Conservation (phyloP, 2,329 filamentous ascomycete species). For the Trichoderma sp. region DNA sequence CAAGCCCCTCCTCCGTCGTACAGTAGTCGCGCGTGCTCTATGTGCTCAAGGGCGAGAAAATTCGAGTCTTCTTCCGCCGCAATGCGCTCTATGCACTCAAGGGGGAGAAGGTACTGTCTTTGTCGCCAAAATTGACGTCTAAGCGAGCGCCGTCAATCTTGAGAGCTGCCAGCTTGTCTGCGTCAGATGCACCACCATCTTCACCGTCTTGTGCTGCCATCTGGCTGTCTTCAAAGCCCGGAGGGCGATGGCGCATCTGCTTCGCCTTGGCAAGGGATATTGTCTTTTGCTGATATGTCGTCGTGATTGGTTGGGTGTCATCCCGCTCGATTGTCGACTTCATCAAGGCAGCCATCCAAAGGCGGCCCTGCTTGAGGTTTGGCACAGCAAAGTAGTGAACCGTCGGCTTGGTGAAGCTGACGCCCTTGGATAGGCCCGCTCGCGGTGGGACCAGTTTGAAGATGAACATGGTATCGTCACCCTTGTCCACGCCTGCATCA, state of each 20-base stretch:
- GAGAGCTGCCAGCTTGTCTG: conserved; percentile 39
- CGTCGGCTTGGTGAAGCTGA: conserved; percentile 96
- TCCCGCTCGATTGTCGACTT: conserved; percentile 98
- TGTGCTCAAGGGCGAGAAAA: conserved; percentile 30
- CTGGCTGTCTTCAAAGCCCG: conserved; percentile 72
- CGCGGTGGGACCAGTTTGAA: conserved; percentile 96
- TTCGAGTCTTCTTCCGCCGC: conserved; percentile 18
- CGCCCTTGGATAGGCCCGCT: conserved; percentile 79
- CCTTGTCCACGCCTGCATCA: conserved; percentile 39
- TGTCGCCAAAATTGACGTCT: conserved; percentile 29
- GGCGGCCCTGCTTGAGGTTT: conserved; percentile 77
- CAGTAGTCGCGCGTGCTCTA: conserved; percentile 26
- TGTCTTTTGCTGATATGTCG: conserved; percentile 95
- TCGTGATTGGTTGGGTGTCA: conserved; percentile 72
- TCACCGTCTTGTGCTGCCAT: conserved; percentile 43
- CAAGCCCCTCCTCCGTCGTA: conserved; percentile 16
- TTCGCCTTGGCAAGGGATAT: conserved; percentile 88
- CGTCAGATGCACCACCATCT: too few relatives aligned
- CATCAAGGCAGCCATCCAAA: conserved; percentile 99
- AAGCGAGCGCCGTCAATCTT: conserved; percentile 35
- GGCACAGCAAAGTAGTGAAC: conserved; percentile 98
- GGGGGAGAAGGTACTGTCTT: conserved; percentile 26
- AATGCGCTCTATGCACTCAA: conserved; percentile 33
- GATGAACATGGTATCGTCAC: conserved; percentile 81
- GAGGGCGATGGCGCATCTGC: conserved; percentile 83